Evolutionary conservation across 768 basidiomycete species (phyloP).

Genomic region (Lactarius tabidus): DNA sequence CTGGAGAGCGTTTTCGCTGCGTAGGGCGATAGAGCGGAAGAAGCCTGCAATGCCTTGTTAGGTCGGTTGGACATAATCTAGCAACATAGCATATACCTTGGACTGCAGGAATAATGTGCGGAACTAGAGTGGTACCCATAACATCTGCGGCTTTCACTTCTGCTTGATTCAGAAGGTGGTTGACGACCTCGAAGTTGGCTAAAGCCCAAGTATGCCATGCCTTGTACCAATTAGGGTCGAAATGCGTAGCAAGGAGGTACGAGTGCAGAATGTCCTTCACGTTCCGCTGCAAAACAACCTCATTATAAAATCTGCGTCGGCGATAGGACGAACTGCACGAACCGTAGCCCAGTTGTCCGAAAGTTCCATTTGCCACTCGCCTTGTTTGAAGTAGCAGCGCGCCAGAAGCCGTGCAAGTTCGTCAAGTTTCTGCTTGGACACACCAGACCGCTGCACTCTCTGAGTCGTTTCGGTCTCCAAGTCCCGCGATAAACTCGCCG

Average conservation of each 20-base stretch:
- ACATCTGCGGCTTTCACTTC: constrained; percentile 55
- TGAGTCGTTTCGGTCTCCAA: constrained; percentile 58
- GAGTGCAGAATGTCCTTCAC: constrained; percentile 79
- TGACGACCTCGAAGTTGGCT: constrained; percentile 92
- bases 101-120: constrained; percentile 90
- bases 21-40: constrained; percentile 90
- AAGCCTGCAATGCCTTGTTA: constrained; percentile 53
- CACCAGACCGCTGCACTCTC: constrained; percentile 43
- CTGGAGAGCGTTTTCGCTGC: constrained; percentile 87
- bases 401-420: constrained; percentile 87
- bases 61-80: not conserved
- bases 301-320: constrained; percentile 18
- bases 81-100: constrained; percentile 49
- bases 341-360: constrained; percentile 79
- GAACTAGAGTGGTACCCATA: constrained; percentile 59
- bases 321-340: constrained; percentile 31
- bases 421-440: constrained; percentile 55
- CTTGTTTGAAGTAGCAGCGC: constrained; percentile 93
- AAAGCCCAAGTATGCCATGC: constrained; percentile 99
- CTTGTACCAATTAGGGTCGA: constrained; percentile 96
- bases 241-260: constrained; percentile 83
- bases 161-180: constrained; percentile 65
- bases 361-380: constrained; percentile 86
- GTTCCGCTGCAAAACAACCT: constrained; percentile 50
- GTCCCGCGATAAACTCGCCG: constrained; percentile 69